Evolutionary conservation across 306 rosid species (phyloP).

Genomic region (Cucumis melo): DNA sequence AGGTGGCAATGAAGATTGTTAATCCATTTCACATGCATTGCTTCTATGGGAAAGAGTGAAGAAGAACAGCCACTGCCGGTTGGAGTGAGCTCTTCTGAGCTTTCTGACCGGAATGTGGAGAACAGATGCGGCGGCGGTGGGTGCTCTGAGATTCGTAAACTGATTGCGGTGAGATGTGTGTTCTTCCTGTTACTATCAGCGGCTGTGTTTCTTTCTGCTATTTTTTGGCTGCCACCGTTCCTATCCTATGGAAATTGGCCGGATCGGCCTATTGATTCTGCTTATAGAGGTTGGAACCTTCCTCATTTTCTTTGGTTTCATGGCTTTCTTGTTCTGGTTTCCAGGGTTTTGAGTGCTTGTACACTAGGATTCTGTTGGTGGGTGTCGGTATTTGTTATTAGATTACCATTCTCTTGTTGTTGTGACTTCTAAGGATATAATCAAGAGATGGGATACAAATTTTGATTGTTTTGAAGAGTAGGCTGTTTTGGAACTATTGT

Average conservation of each 20-base stretch:
- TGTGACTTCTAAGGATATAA: neutral
- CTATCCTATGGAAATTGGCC: conserved; percentile 38
- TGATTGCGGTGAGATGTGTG: conserved; percentile 53
- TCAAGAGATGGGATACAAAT: neutral
- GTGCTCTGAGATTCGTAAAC: conserved; percentile 30
- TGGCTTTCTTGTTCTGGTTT: neutral
- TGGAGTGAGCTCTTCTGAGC: conserved; percentile 19
- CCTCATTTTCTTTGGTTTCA: neutral
- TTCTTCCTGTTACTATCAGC: conserved; percentile 41
- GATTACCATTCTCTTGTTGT: neutral
- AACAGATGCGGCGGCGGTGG: conserved; percentile 32
- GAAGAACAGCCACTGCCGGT: conserved; percentile 34
- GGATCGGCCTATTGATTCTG: conserved; percentile 31
- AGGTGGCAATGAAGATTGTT: conserved; percentile 21
- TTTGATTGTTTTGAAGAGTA: neutral
- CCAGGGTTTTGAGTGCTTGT: conserved; percentile 13
- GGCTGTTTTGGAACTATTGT: neutral
- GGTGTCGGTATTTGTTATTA: neutral
- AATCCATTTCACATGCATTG: conserved; percentile 29
- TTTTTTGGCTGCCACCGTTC: conserved; percentile 84
- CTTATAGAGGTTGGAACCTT: conserved; percentile 39
- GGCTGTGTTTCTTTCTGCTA: conserved; percentile 64
- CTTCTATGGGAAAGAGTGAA: conserved; percentile 70
- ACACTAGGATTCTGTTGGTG: conserved; percentile 13
- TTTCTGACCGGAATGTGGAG: conserved; percentile 31